phyloP scores from a whole-genome alignment of 169 alveolate genomes.

The Babesia bigemina region DNA sequence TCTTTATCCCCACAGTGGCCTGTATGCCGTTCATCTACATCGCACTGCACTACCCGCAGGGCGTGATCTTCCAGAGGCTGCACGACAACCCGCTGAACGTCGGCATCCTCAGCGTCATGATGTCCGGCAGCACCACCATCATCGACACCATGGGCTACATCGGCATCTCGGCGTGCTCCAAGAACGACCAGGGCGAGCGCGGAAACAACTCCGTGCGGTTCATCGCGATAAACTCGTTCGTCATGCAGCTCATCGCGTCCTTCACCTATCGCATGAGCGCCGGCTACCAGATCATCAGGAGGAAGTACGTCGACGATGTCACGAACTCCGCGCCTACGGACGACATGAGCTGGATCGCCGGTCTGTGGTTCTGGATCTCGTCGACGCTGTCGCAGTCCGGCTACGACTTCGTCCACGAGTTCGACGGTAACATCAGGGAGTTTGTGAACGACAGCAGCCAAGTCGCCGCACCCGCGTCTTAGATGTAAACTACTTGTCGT shows the following conservation, averaged over 20 bases:
- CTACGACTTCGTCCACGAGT: conserved; percentile 19
- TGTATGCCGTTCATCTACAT: conserved; percentile 21
- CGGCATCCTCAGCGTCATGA: background rate
- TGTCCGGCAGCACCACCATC: conserved; percentile 9
- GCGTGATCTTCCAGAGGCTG: conserved; percentile 8
- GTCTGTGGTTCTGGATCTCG: conserved; percentile 4
- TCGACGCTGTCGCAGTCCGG: conserved; percentile 1
- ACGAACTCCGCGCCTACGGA: conserved; percentile 24
- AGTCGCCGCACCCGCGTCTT: background rate
- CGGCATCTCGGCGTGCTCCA: conserved; percentile 33
- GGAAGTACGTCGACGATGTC: conserved; percentile 20
- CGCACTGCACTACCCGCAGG: conserved; percentile 27
- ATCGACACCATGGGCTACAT: conserved; percentile 22
- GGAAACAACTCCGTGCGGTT: conserved; percentile 5
- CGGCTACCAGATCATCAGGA: conserved; percentile 14
- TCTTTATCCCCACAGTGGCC: background rate
- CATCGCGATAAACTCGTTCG: conserved; percentile 5
- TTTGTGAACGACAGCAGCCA: background rate
- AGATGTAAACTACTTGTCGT: no score
- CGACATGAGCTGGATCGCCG: conserved; percentile 3
- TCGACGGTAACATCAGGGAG: conserved; percentile 25
- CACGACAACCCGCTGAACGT: conserved; percentile 15
- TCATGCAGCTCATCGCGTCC: conserved; percentile 5
- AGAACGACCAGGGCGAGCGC: background rate
- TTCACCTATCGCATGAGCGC: conserved; percentile 15